Conservation (phyloP, 106 monocot genomes). For the Ottelia alismoides region DNA sequence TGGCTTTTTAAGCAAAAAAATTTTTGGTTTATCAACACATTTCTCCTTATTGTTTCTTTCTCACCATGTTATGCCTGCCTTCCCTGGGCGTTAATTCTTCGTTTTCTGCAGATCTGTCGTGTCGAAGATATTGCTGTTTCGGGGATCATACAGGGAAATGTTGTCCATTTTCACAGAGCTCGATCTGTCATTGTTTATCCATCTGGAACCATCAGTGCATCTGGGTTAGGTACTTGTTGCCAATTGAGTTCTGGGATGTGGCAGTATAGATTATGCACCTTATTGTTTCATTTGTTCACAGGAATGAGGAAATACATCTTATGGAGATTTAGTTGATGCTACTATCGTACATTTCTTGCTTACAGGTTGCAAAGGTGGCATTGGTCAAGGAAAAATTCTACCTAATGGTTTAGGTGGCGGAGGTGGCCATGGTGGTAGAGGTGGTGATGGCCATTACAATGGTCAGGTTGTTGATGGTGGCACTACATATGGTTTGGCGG, state of each 20-base stretch:
- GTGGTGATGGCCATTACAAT: conserved; percentile 83
- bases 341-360: no score
- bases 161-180: conserved; percentile 87
- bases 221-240: conserved; percentile 84
- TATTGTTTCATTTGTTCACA: no score
- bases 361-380: conserved; percentile 85
- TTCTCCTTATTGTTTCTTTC: no score
- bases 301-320: no score
- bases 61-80: background rate
- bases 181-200: conserved; percentile 55
- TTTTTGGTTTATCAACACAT: no score
- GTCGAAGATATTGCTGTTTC: conserved; percentile 68
- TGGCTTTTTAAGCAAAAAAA: no score
- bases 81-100: background rate
- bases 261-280: no score
- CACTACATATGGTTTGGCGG: conserved; percentile 57
- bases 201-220: conserved; percentile 55
- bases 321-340: no score
- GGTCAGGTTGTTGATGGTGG: conserved; percentile 63
- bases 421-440: conserved; percentile 92
- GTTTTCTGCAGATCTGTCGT: conserved; percentile 60
- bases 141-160: conserved; percentile 64
- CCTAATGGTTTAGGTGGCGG: conserved; percentile 84
- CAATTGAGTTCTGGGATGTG: no score
- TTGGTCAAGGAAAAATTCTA: conserved; percentile 67